Conservation (phyloP, 805 yeast genomes). For the Hyphopichia homilentoma region DNA sequence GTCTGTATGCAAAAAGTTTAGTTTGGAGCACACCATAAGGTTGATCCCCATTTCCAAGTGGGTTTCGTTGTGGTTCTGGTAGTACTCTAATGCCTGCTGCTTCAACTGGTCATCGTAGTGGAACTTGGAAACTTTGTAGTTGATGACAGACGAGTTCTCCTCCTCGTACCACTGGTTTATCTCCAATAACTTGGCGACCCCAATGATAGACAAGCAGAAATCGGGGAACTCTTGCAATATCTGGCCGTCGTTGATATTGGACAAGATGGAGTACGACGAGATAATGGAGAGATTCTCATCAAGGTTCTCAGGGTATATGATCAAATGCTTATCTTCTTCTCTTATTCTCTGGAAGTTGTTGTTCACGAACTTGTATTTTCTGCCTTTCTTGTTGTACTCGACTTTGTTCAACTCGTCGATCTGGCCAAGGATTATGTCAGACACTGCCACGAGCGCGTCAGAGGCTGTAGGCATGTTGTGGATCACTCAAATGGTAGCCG, state of each 20-base stretch:
- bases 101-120: slow-evolving; percentile 23
- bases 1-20: slow-evolving; percentile 53
- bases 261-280: slow-evolving; percentile 43
- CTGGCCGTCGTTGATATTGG: slow-evolving; percentile 30
- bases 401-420: slow-evolving; percentile 29
- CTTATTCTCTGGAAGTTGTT: slow-evolving; percentile 46
- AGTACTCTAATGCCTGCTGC: slow-evolving; percentile 32
- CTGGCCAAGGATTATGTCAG: slow-evolving; percentile 34
- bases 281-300: slow-evolving; percentile 32
- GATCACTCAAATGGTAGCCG: too few relatives aligned
- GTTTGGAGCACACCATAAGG: slow-evolving; percentile 42
- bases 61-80: slow-evolving; percentile 18
- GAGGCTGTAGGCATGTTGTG: slow-evolving; percentile 11
- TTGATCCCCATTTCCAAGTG: slow-evolving; percentile 42
- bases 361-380: slow-evolving; percentile 46
- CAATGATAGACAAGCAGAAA: slow-evolving; percentile 45
- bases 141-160: slow-evolving; percentile 39
- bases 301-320: slow-evolving; percentile 30
- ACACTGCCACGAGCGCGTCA: slow-evolving; percentile 33
- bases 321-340: slow-evolving; percentile 47
- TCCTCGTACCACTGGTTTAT: slow-evolving; percentile 47
- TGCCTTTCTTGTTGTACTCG: slow-evolving; percentile 41
- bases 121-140: slow-evolving; percentile 28
- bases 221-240: slow-evolving; percentile 33
- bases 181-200: slow-evolving; percentile 49